Percentiles rank a stretch among this genome's conserved stretches.
phyloP scores from a whole-genome alignment of 345 rosid genomes.

The sweet orange (Citrus sinensis) region DNA sequence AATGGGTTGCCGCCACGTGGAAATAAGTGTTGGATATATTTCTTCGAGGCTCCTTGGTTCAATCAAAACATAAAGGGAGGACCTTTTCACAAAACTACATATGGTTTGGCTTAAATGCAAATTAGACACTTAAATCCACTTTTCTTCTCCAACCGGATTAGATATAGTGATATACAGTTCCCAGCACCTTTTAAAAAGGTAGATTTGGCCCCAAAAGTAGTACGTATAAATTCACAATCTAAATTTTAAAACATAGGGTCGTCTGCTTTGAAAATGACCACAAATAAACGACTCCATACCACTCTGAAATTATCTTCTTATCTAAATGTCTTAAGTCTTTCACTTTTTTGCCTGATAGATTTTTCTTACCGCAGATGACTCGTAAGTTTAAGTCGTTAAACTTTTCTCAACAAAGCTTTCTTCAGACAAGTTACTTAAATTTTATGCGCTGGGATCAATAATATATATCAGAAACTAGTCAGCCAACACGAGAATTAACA shows the following conservation, averaged over 20 bases:
- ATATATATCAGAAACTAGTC: too few species aligned
- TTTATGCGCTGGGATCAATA: too few species aligned
- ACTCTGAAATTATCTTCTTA: background rate
- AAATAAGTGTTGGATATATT: constrained; percentile 15
- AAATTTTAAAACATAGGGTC: too few species aligned
- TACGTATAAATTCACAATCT: too few species aligned
- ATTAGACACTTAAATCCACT: background rate
- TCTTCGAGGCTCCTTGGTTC: background rate
- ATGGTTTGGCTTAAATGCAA: background rate
- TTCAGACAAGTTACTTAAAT: background rate
- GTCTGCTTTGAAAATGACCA: too few species aligned
- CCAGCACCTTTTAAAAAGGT: too few species aligned
- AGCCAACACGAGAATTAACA: background rate
- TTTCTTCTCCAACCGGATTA: too few species aligned
- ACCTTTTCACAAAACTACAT: background rate
- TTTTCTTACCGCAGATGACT: background rate
- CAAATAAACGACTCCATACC: too few species aligned
- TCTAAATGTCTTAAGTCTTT: background rate
- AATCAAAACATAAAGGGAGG: background rate
- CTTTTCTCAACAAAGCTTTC: background rate
- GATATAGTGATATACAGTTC: too few species aligned
- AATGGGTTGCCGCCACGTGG: constrained; percentile 68
- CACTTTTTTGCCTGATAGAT: background rate
- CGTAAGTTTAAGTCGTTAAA: background rate
- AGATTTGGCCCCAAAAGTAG: too few species aligned